Conservation (phyloP, 1,139 yeast genomes). For the Geotrichum australiense region DNA sequence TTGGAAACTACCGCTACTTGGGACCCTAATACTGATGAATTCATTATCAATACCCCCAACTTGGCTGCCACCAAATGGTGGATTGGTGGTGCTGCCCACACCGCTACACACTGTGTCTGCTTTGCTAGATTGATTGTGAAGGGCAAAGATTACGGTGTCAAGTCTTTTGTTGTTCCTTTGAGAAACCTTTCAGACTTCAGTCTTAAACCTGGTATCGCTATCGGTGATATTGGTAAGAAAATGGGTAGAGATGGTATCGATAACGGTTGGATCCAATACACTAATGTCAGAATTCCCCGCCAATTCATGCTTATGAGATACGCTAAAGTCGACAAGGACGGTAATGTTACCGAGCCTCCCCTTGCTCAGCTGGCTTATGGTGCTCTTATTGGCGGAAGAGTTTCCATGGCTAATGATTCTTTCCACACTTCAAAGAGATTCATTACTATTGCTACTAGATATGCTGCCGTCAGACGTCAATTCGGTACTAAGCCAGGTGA, state of each 20-base stretch:
- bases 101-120: constrained; percentile 75
- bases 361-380: constrained; percentile 80
- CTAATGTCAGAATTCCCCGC: constrained; percentile 72
- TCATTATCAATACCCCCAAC: constrained; percentile 75
- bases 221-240: constrained; percentile 87
- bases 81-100: constrained; percentile 96
- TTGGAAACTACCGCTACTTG: constrained; percentile 81
- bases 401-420: constrained; percentile 76
- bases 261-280: constrained; percentile 90
- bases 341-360: constrained; percentile 57
- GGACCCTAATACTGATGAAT: constrained; percentile 55
- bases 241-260: constrained; percentile 77
- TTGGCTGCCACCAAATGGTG: constrained; percentile 93
- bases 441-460: constrained; percentile 74
- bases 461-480: constrained; percentile 82
- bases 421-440: constrained; percentile 71
- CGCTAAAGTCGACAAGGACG: constrained; percentile 60
- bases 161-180: constrained; percentile 83
- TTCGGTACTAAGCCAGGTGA: constrained; percentile 44
- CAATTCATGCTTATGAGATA: constrained; percentile 73
- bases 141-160: constrained; percentile 81
- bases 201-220: constrained; percentile 66
- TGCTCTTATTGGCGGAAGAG: constrained; percentile 81
- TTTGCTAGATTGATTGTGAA: constrained; percentile 75
- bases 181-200: constrained; percentile 60